phyloP scores from a whole-genome alignment of 768 basidiomycete species.

The Xerocomellus amylosporus region DNA sequence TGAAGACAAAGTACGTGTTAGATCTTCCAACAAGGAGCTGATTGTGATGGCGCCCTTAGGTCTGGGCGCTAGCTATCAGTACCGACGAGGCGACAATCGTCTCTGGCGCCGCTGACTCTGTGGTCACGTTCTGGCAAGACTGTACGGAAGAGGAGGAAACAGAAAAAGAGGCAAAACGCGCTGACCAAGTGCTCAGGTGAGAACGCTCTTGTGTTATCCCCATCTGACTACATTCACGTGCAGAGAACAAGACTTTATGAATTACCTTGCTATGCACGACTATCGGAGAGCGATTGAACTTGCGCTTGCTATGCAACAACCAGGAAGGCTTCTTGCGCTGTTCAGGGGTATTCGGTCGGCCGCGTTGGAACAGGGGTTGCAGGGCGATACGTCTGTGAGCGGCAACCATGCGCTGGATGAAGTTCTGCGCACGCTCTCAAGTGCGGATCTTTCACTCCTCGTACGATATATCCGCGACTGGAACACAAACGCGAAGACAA shows the following conservation, averaged over 20 bases:
- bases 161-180: conserved; percentile 70
- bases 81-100: conserved; percentile 80
- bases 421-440: conserved; percentile 69
- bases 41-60: conserved; percentile 44
- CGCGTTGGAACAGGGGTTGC: conserved; percentile 16
- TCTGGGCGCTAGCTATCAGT: conserved; percentile 93
- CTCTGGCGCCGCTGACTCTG: conserved; percentile 93
- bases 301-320: conserved; percentile 91
- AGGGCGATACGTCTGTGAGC: conserved; percentile 45
- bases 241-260: conserved; percentile 95
- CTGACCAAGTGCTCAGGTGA: conserved; percentile 77
- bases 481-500: conserved; percentile 94
- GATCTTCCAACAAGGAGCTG: neutral
- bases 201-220: conserved; percentile 27
- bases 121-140: conserved; percentile 96
- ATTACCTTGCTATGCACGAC: conserved; percentile 84
- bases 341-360: conserved; percentile 61
- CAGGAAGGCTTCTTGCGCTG: conserved; percentile 76
- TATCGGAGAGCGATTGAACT: conserved; percentile 90
- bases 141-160: conserved; percentile 80
- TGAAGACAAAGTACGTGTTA: conserved; percentile 79
- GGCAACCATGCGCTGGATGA: conserved; percentile 75
- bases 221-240: conserved; percentile 9
- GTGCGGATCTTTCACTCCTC: conserved; percentile 75
- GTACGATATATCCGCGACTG: conserved; percentile 83